phyloP scores from a whole-genome alignment of 2,329 filamentous ascomycete genomes.

The Trematosphaeria pertusa region DNA sequence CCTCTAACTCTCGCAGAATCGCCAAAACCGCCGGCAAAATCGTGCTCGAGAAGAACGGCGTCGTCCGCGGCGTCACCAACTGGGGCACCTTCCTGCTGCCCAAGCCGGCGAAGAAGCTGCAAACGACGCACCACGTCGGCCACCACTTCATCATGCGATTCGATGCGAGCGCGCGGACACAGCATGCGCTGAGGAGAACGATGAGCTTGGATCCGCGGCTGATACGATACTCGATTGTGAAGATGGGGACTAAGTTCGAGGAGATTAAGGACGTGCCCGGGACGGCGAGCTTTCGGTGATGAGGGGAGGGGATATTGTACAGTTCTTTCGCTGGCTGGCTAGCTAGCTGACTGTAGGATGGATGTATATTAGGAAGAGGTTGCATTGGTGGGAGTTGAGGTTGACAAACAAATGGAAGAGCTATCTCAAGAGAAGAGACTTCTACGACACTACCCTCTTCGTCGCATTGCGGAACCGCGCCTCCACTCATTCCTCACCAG shows the following conservation, averaged over 20 bases:
- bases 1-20: conserved; percentile 66
- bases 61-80: conserved; percentile 90
- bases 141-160: conserved; percentile 99
- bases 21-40: conserved; percentile 83
- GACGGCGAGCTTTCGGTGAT: conserved; percentile 55
- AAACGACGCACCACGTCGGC: conserved; percentile 81
- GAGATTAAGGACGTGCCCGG: conserved; percentile 66
- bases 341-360: not conserved
- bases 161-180: conserved; percentile 76
- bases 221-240: conserved; percentile 86
- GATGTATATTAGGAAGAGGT: not conserved
- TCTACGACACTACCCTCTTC: too few species aligned
- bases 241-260: conserved; percentile 74
- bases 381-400: too few species aligned
- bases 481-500: too few species aligned
- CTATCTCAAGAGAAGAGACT: too few species aligned
- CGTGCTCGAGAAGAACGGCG: conserved; percentile 82
- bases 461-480: too few species aligned
- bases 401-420: too few species aligned
- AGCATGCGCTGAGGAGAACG: conserved; percentile 76
- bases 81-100: conserved; percentile 94
- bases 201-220: conserved; percentile 87
- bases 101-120: conserved; percentile 77
- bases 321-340: too few species aligned
- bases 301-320: not conserved